Conservation (phyloP, 2,329 filamentous ascomycete genomes). For the Alternaria gaisen region DNA sequence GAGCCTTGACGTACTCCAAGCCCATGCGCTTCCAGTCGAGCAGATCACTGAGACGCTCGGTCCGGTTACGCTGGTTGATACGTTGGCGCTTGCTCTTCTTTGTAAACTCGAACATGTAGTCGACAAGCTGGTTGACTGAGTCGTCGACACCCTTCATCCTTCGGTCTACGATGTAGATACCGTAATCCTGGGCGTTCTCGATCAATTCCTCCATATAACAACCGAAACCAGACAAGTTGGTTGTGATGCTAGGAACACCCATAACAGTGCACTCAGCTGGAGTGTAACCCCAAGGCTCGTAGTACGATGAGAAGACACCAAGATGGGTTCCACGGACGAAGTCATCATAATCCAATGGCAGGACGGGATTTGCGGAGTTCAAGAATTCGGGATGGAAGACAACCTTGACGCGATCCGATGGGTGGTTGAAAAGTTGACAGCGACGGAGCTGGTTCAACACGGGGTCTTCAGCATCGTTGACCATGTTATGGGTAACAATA, state of each 20-base stretch:
- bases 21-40: conserved; percentile 99
- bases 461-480: conserved; percentile 91
- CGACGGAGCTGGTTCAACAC: conserved; percentile 95
- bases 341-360: conserved; percentile 97
- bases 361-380: conserved; percentile 92
- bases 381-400: conserved; percentile 98
- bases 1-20: conserved; percentile 97
- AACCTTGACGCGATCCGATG: conserved; percentile 93
- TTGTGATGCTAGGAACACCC: conserved; percentile 98
- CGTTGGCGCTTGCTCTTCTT: conserved; percentile 93
- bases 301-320: conserved; percentile 96
- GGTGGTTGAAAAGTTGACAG: conserved; percentile 96
- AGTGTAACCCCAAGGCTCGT: conserved; percentile 99
- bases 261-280: conserved; percentile 98
- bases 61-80: conserved; percentile 98
- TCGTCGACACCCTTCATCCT: conserved; percentile 96
- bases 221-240: conserved; percentile 95
- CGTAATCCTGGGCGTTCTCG: conserved; percentile 96
- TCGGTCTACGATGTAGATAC: conserved; percentile 98
- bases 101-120: conserved; percentile 93
- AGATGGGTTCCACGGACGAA: conserved; percentile 97
- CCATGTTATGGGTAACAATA: conserved; percentile 99
- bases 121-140: conserved; percentile 92
- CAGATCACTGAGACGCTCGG: conserved; percentile 91
- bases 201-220: conserved; percentile 99